Base-by-base conservation (phyloP, 1,284 basidiomycete species). In the Leccinum subfulvum region DNA sequence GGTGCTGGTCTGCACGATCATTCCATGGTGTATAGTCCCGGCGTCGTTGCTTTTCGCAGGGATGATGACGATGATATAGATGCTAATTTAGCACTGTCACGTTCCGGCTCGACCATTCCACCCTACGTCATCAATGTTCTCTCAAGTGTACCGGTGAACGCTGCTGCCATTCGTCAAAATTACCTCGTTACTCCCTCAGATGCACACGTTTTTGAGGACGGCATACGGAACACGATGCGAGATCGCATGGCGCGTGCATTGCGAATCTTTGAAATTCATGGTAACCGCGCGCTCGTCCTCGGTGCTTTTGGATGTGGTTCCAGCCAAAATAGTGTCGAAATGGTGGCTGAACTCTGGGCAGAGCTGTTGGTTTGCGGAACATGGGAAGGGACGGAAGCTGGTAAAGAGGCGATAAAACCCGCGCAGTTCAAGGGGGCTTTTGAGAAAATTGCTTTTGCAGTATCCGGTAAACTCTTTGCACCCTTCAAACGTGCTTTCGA, bases 21-120 rank as follows among this genome's bases (percentile, higher is more conserved):
- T 64, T 78, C 82, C 16, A 79, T 84, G 74, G 75, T 84, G 23
- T 84, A 82, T 66, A 79, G 80, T 18, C 82, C 83, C 14, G 76
- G 76, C 33, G 77, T 84, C 28, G 76, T 79, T 41, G 78, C 79
- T n/a, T 77, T 84, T 69, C 76, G 82, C n/a, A 76, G 76, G 62
- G 82, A 83, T 60, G 71, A 77, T 11, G 75, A 72, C 30, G 74
- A 75, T 53, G 63, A 63, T 52, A 11, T 58, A n/a, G 66, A 62
- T 30, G 47, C 21, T n/a, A 59, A 71, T 37, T 30, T 14, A 51
- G 57, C 57, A 23, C 18, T 33, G 6, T 67, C 56, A 6, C 13
- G n/a, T 57, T 62, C 64, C 7, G 8, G 59, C 23, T 68, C 69
- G 37, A 72, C 74, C 39, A 77, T 81, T 18, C 18, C 78, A 5